phyloP scores from a whole-genome alignment of 2,329 filamentous ascomycete species.

The Sporothrix luriei region DNA sequence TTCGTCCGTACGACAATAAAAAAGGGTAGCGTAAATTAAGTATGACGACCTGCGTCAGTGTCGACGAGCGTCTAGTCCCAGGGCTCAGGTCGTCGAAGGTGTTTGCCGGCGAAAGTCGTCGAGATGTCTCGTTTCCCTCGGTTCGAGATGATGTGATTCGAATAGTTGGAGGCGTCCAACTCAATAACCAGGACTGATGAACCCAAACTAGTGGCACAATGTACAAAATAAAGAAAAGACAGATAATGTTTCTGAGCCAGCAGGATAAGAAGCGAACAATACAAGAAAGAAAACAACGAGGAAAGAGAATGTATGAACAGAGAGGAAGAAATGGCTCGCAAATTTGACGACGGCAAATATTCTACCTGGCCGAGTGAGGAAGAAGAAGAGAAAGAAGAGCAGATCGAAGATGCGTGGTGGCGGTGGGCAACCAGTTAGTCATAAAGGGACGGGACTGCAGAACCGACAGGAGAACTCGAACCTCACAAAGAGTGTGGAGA shows the following conservation, averaged over 20 bases:
- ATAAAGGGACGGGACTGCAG: constrained; percentile 43
- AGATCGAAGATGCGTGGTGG: constrained; percentile 33
- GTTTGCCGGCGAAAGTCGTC: constrained; percentile 22
- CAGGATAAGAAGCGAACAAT: constrained; percentile 50
- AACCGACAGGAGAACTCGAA: constrained; percentile 12
- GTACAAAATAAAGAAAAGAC: constrained; percentile 36
- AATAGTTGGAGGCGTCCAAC: constrained; percentile 17
- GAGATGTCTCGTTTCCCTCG: neutral
- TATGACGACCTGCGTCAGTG: constrained; percentile 60
- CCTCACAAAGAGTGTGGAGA: constrained; percentile 27
- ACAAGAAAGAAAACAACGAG: constrained; percentile 40
- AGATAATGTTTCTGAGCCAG: constrained; percentile 60
- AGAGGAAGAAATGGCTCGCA: constrained; percentile 45
- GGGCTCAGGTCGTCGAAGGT: constrained; percentile 10
- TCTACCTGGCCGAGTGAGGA: constrained; percentile 50
- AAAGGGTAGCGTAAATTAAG: constrained; percentile 39
- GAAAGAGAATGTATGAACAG: constrained; percentile 46
- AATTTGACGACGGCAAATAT: constrained; percentile 46
- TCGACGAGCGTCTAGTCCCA: constrained; percentile 28
- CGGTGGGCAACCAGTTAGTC: constrained; percentile 43
- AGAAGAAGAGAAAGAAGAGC: constrained; percentile 38
- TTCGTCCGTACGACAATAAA: neutral
- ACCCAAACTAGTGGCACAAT: constrained; percentile 41
- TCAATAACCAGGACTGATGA: constrained; percentile 7
- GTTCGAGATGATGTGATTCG: constrained; percentile 2